Base-by-base conservation (phyloP, 2,329 filamentous ascomycete species). In the Hypoxylon rubiginosum region DNA sequence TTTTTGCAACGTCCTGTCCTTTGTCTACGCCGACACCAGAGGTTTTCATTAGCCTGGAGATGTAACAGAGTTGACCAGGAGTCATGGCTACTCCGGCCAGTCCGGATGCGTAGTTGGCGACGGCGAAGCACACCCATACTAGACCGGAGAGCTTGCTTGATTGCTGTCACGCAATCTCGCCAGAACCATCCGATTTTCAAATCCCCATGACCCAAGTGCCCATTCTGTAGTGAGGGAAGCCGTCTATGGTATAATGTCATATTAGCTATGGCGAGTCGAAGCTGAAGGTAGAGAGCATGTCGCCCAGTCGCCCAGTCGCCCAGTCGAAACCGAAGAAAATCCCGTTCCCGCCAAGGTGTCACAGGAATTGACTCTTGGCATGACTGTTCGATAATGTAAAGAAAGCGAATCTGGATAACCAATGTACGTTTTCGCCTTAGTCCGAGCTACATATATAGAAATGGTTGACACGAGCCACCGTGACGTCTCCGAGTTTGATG, bases 1-100 rank as follows among this genome's bases (percentile, higher is more conserved):
- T 59, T 62, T 52, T 58, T 73, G 68, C 65, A 72, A 67, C 64
- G 39, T 55, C 43, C 49, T 62, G 24, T 48, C 36, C 39, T 58
- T 49, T 36, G 60, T 66, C 69, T 68, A 71, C 69, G 60, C 61
- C 63, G 52, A 63, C 54, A 66, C 56, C 58, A 52, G 49, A 63
- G 41, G 58, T 61, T 61, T 56, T 48, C 50, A 58, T 64, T 62
- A 61, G 57, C 65, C 58, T 49, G 32, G n/a, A 52, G 43, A 17
- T 54, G 53, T 34, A 49, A 41, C 46, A 45, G 39, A 17, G 13
- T 48, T 56, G 52, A 54, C 45, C 34, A 56, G 58, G 28, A 41
- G 30, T 58, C 19, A 61, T 24, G 28, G 59, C 54, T 19, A 50
- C 32, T 57, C 39, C 59, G 58, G 58, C 26, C 48, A 54, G 46